phyloP scores from a whole-genome alignment of 176 grass and related monocot genomes.

The Chloris gayana region DNA sequence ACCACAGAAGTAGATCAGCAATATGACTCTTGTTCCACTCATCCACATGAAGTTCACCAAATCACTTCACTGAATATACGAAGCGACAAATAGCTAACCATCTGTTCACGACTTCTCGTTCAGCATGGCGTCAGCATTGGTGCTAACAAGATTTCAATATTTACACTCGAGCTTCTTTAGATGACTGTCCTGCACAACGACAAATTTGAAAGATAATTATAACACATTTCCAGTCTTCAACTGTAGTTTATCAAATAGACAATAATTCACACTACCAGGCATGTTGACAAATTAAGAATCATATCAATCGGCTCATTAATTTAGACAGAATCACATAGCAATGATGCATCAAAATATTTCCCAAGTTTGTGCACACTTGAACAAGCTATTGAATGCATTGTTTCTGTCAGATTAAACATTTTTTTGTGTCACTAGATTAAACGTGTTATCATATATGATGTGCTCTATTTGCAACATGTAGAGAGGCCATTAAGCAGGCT shows the following conservation, averaged over 20 bases:
- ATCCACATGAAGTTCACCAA: constrained; percentile 8
- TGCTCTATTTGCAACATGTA: neutral
- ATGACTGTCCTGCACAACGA: constrained; percentile 42
- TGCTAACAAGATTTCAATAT: constrained; percentile 34
- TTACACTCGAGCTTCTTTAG: constrained; percentile 22
- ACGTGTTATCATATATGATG: neutral
- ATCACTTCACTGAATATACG: neutral
- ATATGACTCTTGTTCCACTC: constrained; percentile 24
- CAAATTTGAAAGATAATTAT: constrained; percentile 2
- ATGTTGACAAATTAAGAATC: constrained; percentile 10
- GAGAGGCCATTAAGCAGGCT: neutral
- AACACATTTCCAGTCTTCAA: constrained; percentile 8
- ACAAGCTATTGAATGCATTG: constrained; percentile 1
- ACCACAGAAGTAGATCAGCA: constrained; percentile 26
- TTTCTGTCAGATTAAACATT: neutral
- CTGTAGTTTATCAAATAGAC: neutral
- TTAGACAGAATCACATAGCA: neutral
- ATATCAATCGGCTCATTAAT: neutral
- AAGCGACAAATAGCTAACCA: constrained; percentile 33
- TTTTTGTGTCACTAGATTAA: too few species aligned
- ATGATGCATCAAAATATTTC: constrained; percentile 12
- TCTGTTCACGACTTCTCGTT: constrained; percentile 22
- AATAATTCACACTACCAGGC: neutral
- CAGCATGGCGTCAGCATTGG: constrained; percentile 21
- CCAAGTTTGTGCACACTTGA: neutral